Evolutionary conservation across 1,284 basidiomycete species (phyloP).

Genomic region (Blastosporella zonata): DNA sequence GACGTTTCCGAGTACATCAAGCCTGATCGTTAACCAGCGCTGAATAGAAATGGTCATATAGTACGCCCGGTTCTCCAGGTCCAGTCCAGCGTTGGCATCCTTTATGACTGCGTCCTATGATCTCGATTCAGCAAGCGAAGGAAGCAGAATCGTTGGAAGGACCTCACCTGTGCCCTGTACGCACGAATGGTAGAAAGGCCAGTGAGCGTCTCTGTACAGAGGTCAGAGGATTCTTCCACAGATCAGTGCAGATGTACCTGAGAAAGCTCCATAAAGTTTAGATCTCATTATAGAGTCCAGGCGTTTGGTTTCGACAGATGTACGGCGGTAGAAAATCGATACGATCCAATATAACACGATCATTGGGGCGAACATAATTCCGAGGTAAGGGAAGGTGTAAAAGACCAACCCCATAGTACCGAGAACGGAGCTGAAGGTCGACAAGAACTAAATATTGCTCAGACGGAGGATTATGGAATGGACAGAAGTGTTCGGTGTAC

Average conservation of each 20-base stretch:
- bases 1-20: slow-evolving; percentile 69
- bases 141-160: neutral
- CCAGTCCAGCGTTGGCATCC: slow-evolving; percentile 54
- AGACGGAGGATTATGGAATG: slow-evolving; percentile 3
- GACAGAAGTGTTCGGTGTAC: slow-evolving; percentile 24
- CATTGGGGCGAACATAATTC: slow-evolving; percentile 57
- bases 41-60: slow-evolving; percentile 71
- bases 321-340: slow-evolving; percentile 51
- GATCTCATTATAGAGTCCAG: slow-evolving; percentile 70
- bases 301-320: slow-evolving; percentile 65
- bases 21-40: slow-evolving; percentile 54
- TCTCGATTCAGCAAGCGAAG: neutral
- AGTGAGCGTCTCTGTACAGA: slow-evolving; percentile 37
- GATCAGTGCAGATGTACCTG: slow-evolving; percentile 25
- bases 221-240: neutral
- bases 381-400: slow-evolving; percentile 62
- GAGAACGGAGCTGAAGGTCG: slow-evolving; percentile 45
- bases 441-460: slow-evolving; percentile 36
- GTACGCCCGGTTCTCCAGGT: slow-evolving; percentile 76
- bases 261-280: slow-evolving; percentile 53
- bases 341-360: slow-evolving; percentile 46
- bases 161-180: slow-evolving; percentile 36
- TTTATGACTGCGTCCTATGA: slow-evolving; percentile 44
- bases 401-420: slow-evolving; percentile 59
- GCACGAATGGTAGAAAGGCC: slow-evolving; percentile 46